Evolutionary conservation across 208 protist species (phyloP).

Genomic region (Crithidia thermophila): DNA sequence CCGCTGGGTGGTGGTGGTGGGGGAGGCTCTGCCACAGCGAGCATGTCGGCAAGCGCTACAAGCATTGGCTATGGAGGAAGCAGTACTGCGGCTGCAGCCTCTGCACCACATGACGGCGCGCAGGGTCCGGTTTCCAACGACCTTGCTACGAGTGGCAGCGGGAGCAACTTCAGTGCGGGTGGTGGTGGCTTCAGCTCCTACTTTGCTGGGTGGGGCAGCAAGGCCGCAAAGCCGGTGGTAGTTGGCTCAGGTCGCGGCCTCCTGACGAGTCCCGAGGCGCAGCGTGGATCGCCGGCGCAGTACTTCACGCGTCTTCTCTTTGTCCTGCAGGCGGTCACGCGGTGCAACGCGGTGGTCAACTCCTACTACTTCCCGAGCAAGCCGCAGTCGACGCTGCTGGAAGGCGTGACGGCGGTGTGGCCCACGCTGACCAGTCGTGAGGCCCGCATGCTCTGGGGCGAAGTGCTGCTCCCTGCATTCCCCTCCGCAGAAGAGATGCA

Average conservation of each 20-base stretch:
- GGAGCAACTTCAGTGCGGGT: too few relatives aligned
- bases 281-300: not conserved
- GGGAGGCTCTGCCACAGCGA: too few relatives aligned
- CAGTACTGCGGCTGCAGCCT: too few relatives aligned
- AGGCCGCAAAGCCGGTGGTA: not conserved
- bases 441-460: conserved; percentile 31
- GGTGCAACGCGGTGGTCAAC: conserved; percentile 33
- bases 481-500: conserved; percentile 33
- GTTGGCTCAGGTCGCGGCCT: not conserved
- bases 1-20: too few relatives aligned
- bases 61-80: not conserved
- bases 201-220: conserved; percentile 9
- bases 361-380: conserved; percentile 75
- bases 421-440: conserved; percentile 43
- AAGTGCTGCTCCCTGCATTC: conserved; percentile 51
- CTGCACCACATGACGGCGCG: too few relatives aligned
- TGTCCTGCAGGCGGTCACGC: conserved; percentile 22
- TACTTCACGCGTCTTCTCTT: conserved; percentile 29
- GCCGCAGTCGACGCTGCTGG: conserved; percentile 62
- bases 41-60: too few relatives aligned
- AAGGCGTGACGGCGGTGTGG: conserved; percentile 55
- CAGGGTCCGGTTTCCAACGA: not conserved
- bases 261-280: not conserved
- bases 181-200: conserved; percentile 20
- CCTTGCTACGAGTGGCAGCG: not conserved